These are phyloP conservation scores for Tinospora cordifolia DNA, from an alignment of 164 flowering plant genomes.

Conservation along the genomic window DNA sequence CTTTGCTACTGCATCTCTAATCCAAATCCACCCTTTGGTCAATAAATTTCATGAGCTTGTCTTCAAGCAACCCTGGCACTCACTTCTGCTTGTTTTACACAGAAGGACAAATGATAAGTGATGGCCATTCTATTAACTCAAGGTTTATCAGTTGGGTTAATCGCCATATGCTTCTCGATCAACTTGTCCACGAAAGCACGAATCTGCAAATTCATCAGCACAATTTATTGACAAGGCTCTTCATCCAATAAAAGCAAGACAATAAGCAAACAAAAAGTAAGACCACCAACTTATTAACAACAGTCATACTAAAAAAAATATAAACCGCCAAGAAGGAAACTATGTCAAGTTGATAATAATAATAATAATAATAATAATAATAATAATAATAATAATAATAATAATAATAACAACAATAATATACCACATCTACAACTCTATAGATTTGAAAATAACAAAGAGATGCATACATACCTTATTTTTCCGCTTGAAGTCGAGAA, in stretches of 20 bases:
- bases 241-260: background rate
- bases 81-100: conserved; percentile 9
- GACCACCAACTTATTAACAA: background rate
- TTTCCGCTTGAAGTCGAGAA: conserved; percentile 92
- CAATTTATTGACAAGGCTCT: background rate
- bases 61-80: conserved; percentile 4
- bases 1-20: background rate
- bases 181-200: conserved; percentile 90
- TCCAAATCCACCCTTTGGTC: background rate
- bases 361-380: too few species aligned
- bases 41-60: conserved; percentile 8
- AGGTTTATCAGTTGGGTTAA: conserved; percentile 39
- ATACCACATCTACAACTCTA: background rate
- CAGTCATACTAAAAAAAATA: background rate
- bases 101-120: background rate
- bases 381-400: too few species aligned
- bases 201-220: conserved; percentile 48
- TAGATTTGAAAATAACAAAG: background rate
- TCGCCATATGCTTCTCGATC: conserved; percentile 87
- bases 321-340: conserved; percentile 3
- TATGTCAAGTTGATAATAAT: too few species aligned
- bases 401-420: too few species aligned
- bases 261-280: background rate
- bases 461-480: conserved; percentile 51
- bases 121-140: conserved; percentile 26